Conservation (phyloP, 2,329 filamentous ascomycete species). For the Sclerotinia nivalis region DNA sequence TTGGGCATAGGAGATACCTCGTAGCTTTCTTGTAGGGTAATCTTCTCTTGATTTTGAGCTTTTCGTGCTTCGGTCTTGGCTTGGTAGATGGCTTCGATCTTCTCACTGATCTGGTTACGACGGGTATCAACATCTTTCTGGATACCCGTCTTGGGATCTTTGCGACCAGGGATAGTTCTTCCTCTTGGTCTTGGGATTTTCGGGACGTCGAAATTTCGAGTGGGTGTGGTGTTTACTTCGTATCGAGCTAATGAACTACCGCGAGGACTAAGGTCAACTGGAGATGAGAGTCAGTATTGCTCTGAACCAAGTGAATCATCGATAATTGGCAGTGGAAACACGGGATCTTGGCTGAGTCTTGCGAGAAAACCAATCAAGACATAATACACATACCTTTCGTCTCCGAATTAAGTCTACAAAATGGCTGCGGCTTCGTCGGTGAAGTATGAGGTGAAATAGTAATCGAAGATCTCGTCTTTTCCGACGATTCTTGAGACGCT, state of each 20-base stretch:
- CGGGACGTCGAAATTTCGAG: neutral
- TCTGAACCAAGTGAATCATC: neutral
- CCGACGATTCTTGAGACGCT: neutral
- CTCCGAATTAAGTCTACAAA: neutral
- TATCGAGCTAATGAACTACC: conserved; percentile 20
- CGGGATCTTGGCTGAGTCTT: no score
- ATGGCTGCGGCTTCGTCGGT: neutral
- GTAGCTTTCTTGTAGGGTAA: neutral
- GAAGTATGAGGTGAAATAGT: conserved; percentile 20
- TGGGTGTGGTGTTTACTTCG: conserved; percentile 17
- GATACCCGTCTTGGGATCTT: neutral
- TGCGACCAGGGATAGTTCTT: conserved; percentile 14
- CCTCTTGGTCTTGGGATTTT: neutral
- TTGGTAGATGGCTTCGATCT: conserved; percentile 34
- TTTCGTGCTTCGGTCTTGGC: conserved; percentile 30
- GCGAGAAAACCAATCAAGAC: neutral
- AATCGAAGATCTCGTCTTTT: conserved; percentile 4
- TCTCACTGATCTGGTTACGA: conserved; percentile 29
- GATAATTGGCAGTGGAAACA: neutral
- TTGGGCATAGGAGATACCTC: neutral
- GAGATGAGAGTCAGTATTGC: neutral
- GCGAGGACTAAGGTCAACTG: neutral
- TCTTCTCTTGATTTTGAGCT: neutral
- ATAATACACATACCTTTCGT: conserved; percentile 1
- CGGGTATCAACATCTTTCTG: conserved; percentile 10